Base-by-base conservation (phyloP, 208 protist genomes). In the Leishmania mexicana region DNA sequence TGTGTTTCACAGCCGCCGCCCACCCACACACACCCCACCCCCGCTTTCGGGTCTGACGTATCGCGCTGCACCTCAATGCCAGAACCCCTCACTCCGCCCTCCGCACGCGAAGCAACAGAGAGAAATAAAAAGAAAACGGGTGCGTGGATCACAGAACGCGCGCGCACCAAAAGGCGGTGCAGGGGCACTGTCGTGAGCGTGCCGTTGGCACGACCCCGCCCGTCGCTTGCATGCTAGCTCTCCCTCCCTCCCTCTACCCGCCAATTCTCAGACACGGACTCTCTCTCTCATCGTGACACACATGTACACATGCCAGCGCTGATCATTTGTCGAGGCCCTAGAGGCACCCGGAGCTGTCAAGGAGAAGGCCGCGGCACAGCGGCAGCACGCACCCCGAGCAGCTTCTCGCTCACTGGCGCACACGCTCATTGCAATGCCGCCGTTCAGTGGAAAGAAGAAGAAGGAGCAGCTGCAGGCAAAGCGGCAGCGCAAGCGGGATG, bases 371-470 rank as follows among this genome's bases (percentile, higher is more conserved):
- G 19, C 42, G 3, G 3, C 40, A 75, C 28, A 35, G 13, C 62
- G 15, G 62, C 15, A 24, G 57, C 17, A 31, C 17, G 5, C 65
- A 28, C 38, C 65, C 31, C 38, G 0, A 64, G 17, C 15, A 31
- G 24, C 28, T 64, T 31, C 62, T 68, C 31, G 31, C 31, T 40
- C 62, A 35, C 31, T 35, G 62, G 4, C 62, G 40, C 31, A 35
- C n/a, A 19, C 10, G 1, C 21, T 5, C 35, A 13, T n/a, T 15
- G 49, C 35, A 21, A 92, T 92, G 88, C 89, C 85, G 21, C 86
- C 95, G 2, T 98, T 98, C 81, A 98, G 96, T 84, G 96, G 94
- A 4, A 98, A 97, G 81, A 86, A 95, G 72, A 98, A 98, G 84
- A 98, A 97, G 86, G 91, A 95, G 88, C 96, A 98, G 89, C 87